These are phyloP conservation scores for Sugiyamaella americana DNA, from an alignment of 805 yeast genomes.

Conservation along the genomic window DNA sequence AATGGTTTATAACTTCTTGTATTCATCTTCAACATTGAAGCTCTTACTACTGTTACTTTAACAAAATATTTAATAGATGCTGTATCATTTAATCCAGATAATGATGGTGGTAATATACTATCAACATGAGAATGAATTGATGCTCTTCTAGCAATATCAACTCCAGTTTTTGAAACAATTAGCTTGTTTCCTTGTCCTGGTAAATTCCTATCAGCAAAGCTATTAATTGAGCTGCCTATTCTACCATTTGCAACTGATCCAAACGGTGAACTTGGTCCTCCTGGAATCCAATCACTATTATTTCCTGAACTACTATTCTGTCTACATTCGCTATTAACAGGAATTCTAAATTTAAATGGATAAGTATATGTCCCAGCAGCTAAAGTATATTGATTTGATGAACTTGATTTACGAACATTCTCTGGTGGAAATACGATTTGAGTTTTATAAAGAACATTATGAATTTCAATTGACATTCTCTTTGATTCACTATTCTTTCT, in stretches of 20 bases:
- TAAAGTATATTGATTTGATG: slow-evolving; percentile 28
- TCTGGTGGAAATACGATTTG: slow-evolving; percentile 34
- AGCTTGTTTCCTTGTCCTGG: slow-evolving; percentile 2
- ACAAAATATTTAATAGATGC: slow-evolving; percentile 44
- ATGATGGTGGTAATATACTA: slow-evolving; percentile 30
- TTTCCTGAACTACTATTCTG: not conserved
- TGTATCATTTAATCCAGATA: slow-evolving; percentile 24
- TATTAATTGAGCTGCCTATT: not conserved
- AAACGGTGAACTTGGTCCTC: not conserved
- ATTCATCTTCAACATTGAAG: slow-evolving; percentile 44
- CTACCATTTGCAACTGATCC: not conserved
- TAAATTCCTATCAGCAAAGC: not conserved
- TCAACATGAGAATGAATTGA: slow-evolving; percentile 14
- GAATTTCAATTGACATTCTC: slow-evolving; percentile 21
- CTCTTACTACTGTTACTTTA: slow-evolving; percentile 53
- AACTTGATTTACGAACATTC: slow-evolving; percentile 18
- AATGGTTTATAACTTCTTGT: slow-evolving; percentile 46
- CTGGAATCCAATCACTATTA: not conserved
- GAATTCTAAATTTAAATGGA: slow-evolving; percentile 32
- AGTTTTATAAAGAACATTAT: slow-evolving; percentile 27
- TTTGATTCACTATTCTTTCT: slow-evolving; percentile 21
- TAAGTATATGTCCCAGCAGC: slow-evolving; percentile 32
- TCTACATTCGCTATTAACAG: slow-evolving; percentile 25
- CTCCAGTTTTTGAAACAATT: slow-evolving; percentile 9
- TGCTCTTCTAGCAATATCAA: slow-evolving; percentile 15